Conservation (phyloP, 768 basidiomycete species). For the Tulasnella sp. region DNA sequence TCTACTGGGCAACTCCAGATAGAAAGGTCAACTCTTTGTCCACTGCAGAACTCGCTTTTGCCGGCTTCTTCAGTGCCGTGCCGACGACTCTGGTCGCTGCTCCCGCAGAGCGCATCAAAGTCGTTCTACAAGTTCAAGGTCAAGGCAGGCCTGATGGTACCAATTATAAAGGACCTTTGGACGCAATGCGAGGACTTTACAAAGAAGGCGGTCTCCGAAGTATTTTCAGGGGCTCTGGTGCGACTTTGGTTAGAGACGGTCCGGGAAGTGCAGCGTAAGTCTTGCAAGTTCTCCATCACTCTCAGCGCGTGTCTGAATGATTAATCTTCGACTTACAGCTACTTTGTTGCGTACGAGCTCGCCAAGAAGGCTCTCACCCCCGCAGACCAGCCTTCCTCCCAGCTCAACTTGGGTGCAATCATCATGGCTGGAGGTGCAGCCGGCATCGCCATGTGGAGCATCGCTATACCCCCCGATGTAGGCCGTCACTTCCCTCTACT, state of each 20-base stretch:
- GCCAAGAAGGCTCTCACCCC: conserved; percentile 82
- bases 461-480: conserved; percentile 96
- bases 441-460: conserved; percentile 95
- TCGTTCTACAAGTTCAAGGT: conserved; percentile 64
- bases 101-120: conserved; percentile 94
- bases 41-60: conserved; percentile 70
- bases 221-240: conserved; percentile 84
- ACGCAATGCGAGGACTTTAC: conserved; percentile 85
- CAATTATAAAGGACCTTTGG: conserved; percentile 80
- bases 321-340: conserved; percentile 37
- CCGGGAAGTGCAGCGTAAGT: conserved; percentile 93
- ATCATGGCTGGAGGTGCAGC: conserved; percentile 89
- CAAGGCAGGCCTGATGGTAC: conserved; percentile 64
- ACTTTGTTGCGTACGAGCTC: conserved; percentile 95
- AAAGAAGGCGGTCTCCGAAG: conserved; percentile 84
- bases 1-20: conserved; percentile 67
- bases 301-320: background rate
- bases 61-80: conserved; percentile 89
- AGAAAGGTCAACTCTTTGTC: conserved; percentile 53
- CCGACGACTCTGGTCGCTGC: conserved; percentile 89
- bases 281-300: background rate
- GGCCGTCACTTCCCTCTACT: conserved; percentile 23
- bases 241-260: conserved; percentile 91
- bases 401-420: conserved; percentile 75
- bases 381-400: conserved; percentile 60